Percentiles rank a stretch among this genome's conserved stretches.
Evolutionary conservation across 2,329 filamentous ascomycete species (phyloP).

Genomic region (Penicillium sp.): DNA sequence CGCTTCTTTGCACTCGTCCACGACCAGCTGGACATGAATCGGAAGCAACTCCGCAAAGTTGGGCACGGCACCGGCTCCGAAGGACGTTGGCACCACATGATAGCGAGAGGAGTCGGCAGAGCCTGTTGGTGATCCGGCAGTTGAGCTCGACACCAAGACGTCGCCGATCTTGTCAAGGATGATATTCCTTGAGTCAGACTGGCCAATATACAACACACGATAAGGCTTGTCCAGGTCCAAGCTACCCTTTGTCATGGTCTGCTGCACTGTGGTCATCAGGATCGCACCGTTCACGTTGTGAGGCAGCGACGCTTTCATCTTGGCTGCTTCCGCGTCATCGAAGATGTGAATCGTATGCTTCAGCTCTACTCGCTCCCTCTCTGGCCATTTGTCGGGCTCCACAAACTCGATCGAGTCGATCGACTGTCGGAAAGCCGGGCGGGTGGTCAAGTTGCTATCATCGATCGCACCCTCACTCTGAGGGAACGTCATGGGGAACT

Average conservation of each 20-base stretch:
- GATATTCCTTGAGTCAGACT: conserved; percentile 41
- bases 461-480: conserved; percentile 32
- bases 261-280: conserved; percentile 46
- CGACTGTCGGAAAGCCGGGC: conserved; percentile 35
- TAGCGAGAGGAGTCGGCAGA: conserved; percentile 48
- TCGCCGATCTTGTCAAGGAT: conserved; percentile 53
- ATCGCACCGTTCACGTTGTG: conserved; percentile 33
- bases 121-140: conserved; percentile 34
- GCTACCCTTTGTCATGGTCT: conserved; percentile 46
- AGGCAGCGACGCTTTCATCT: conserved; percentile 33
- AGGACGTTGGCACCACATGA: conserved; percentile 52
- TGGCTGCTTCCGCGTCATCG: conserved; percentile 31
- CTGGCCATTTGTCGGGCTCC: conserved; percentile 45
- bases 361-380: conserved; percentile 42
- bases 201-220: conserved; percentile 47
- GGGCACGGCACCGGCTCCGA: conserved; percentile 47
- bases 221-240: conserved; percentile 47
- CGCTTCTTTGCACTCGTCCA: conserved; percentile 49
- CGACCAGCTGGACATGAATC: conserved; percentile 50
- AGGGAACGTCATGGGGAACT: conserved; percentile 34
- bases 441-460: conserved; percentile 40
- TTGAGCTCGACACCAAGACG: conserved; percentile 47
- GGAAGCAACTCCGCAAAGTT: conserved; percentile 53
- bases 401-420: conserved; percentile 46
- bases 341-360: conserved; percentile 47